Percentiles rank a stretch among this genome's conserved stretches.
These are phyloP conservation scores for Hebeloma cylindrosporum DNA, from an alignment of 768 basidiomycete genomes.

Conservation along the genomic window DNA sequence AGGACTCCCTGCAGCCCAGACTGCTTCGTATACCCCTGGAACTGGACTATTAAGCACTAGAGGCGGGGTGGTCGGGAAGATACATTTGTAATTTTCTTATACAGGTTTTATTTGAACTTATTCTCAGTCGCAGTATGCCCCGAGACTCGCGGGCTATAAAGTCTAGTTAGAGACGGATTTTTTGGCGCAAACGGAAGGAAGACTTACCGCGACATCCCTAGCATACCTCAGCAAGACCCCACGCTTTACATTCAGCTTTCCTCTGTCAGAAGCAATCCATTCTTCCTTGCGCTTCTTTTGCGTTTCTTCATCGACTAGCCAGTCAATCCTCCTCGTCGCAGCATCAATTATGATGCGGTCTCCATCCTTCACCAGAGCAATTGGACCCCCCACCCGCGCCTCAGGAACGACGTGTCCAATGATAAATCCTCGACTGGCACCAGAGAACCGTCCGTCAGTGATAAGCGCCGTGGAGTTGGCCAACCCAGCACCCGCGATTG, in stretches of 20 bases:
- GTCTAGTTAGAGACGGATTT: slow-evolving; percentile 3
- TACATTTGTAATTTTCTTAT: background rate
- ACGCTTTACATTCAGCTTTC: slow-evolving; percentile 63
- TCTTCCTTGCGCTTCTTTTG: slow-evolving; percentile 56
- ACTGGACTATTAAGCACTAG: too few species aligned
- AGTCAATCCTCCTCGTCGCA: slow-evolving; percentile 61
- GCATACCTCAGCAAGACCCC: slow-evolving; percentile 82
- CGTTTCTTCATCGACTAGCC: slow-evolving; percentile 71
- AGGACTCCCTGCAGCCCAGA: too few species aligned
- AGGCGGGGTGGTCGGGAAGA: too few species aligned
- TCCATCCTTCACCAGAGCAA: slow-evolving; percentile 83
- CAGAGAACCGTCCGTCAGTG: slow-evolving; percentile 89
- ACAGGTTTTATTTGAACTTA: background rate
- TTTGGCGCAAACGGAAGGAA: slow-evolving; percentile 6
- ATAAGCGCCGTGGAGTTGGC: slow-evolving; percentile 77
- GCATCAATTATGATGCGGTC: slow-evolving; percentile 78
- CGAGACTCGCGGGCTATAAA: slow-evolving; percentile 71
- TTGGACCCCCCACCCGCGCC: slow-evolving; percentile 81
- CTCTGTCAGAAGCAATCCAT: slow-evolving; percentile 71
- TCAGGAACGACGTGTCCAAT: slow-evolving; percentile 60
- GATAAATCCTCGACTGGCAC: slow-evolving; percentile 61
- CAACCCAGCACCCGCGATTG: slow-evolving; percentile 82
- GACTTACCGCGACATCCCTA: slow-evolving; percentile 79
- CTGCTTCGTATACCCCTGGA: too few species aligned
- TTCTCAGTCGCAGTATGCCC: slow-evolving; percentile 77